Evolutionary conservation across 768 basidiomycete genomes (phyloP).

Genomic region (Podaxis mareebaensis): DNA sequence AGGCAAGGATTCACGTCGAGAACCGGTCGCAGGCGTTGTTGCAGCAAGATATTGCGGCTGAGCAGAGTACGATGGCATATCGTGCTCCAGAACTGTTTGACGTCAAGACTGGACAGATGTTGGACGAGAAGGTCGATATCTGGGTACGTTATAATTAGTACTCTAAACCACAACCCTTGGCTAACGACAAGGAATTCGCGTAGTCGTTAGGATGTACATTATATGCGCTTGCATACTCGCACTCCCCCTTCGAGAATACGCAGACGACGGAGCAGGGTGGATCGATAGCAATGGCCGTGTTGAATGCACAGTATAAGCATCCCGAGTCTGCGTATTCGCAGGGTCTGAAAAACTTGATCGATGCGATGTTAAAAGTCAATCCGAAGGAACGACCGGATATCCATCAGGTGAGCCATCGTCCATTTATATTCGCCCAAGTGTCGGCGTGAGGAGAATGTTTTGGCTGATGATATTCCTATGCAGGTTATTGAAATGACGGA

Average conservation of each 20-base stretch:
- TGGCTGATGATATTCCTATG: background rate
- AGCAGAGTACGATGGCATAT: slow-evolving; percentile 98
- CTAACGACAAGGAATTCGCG: background rate
- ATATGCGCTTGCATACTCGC: slow-evolving; percentile 91
- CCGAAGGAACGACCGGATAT: slow-evolving; percentile 85
- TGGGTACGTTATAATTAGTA: slow-evolving; percentile 60
- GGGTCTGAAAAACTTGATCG: slow-evolving; percentile 79
- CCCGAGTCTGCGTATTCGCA: slow-evolving; percentile 86
- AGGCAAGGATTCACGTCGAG: slow-evolving; percentile 80
- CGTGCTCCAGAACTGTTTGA: slow-evolving; percentile 98
- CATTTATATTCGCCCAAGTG: background rate
- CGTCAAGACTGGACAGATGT: slow-evolving; percentile 82
- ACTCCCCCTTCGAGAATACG: slow-evolving; percentile 93
- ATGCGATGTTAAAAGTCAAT: slow-evolving; percentile 81
- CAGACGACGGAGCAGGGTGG: slow-evolving; percentile 94
- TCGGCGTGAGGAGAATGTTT: background rate
- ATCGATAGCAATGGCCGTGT: slow-evolving; percentile 96
- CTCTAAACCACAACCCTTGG: background rate
- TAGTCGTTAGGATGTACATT: slow-evolving; percentile 96
- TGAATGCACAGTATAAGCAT: slow-evolving; percentile 91
- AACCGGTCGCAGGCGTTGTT: slow-evolving; percentile 84
- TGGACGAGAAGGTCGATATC: slow-evolving; percentile 96
- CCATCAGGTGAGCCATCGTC: slow-evolving; percentile 57
- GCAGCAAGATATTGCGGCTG: slow-evolving; percentile 96
- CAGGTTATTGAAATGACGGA: slow-evolving; percentile 72